Base-by-base conservation (phyloP, 257 asterid genomes). In the Gardenia jasminoides region DNA sequence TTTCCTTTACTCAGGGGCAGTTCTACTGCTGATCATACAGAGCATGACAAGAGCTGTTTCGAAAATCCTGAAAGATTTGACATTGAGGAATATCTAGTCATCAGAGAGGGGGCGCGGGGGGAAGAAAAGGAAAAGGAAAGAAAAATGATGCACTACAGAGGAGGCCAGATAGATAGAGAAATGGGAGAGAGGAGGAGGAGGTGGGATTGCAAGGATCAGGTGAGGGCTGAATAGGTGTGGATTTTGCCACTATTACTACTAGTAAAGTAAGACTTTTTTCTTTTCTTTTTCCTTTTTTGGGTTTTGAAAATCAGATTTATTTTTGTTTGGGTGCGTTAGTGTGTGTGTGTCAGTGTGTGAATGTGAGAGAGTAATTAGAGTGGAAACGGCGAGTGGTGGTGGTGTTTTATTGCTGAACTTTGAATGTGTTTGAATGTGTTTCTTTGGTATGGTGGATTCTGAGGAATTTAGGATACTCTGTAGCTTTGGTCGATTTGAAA, bases 161-260 rank as follows among this genome's bases (percentile, higher is more conserved):
- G 67, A 66, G 50, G 75, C 52, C 43, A 67, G 64, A 76, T 24
- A 54, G 41, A 46, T 7, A 17, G 56, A 77, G 59, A 46, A 72
- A 50, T n/a, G 10, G 33, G 56, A 13, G 9, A 54, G 41, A n/a
- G 28, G n/a, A 54, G 41, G 44, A 30, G 15, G n/a, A 74, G 70
- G 75, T 26, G 79, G 80, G 83, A 66, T 75, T 75, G 80, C 80
- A 58, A 80, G 76, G 80, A 67, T 75, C 72, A 68, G 83, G 77
- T 80, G 77, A 62, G 77, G 54, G 82, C 31, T 15, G 52, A 80
- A 77, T 80, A 56, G 83, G 83, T 75, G 33, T 80, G 80, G 67
- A 80, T 75, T 67, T 67, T 70, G 54, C 58, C 68, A 68, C 56
- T 30, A 19, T 2, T 13, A 50, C 52, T 47, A 47, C 52, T 47